Evolutionary conservation across 2,329 filamentous ascomycete species (phyloP), one percentile per base, ranked within the genome.

Genomic region (Trichoderma sp.): DNA sequence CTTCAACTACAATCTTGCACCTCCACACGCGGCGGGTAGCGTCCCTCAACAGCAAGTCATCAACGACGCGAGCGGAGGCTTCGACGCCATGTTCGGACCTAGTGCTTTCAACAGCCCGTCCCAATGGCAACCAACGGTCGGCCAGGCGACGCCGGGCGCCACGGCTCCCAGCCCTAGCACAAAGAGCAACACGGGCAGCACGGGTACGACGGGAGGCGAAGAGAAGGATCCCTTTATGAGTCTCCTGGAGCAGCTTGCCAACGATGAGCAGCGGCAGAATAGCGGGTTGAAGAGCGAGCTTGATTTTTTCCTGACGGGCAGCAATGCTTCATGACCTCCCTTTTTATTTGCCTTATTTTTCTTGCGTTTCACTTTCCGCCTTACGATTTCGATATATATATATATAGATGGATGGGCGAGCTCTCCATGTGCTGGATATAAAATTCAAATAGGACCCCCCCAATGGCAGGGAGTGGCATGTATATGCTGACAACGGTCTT

Each of bases 151-250:
- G 19, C 70, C 72, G 8, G 72, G 71, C 12, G 72, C 64, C 5
- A 60, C 70, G 61, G 69, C 71, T 17, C 69, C 75, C 2, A 83
- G 82, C 54, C 84, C 86, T 0, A 84, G 81, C 1, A 80, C 75
- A 2, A 80, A 80, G 70, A 87, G 84, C 74, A 82, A 82, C 65
- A 82, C 82, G 50, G 83, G 81, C 10, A 85, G 83, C 68, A 82
- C 82, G 0, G 83, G 80, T 2, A 84, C 83, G 2, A 57, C 61
- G 50, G 60, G 57, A 3, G 82, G 81, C 2, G 85, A 89, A 22
- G 92, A 94, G 71, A 93, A 92, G 72, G 92, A 95, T 74, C 92
- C 92, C 0, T 95, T 96, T 74, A 78, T 95, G 48, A 91, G 87
- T 70, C 79, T 95, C 50, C 80, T 95, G 39, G 92, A 95, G 76